These are phyloP conservation scores for Sorghum bicolor DNA, from an alignment of 176 grass and related monocot species.

Conservation along the genomic window DNA sequence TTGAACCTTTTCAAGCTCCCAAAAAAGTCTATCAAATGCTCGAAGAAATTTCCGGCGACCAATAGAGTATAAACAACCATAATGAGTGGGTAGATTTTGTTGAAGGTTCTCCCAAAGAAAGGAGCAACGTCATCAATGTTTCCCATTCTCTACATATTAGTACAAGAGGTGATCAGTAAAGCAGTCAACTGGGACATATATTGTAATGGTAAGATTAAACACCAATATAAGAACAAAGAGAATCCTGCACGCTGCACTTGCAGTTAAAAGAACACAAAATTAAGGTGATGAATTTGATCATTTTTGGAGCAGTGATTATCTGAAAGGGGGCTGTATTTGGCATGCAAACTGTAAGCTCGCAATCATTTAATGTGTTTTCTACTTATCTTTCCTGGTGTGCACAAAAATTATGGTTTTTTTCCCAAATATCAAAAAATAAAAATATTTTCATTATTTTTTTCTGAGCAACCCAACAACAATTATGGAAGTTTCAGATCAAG, in stretches of 20 bases:
- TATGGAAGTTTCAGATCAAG: background rate
- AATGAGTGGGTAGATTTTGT: conserved; percentile 96
- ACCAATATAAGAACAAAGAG: background rate
- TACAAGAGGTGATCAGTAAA: conserved; percentile 14
- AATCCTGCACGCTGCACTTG: background rate
- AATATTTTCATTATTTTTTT: background rate
- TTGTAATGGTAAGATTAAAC: background rate
- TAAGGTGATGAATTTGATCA: background rate
- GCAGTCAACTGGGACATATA: conserved; percentile 4
- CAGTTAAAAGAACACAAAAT: background rate
- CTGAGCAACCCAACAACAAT: background rate
- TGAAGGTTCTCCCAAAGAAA: conserved; percentile 92
- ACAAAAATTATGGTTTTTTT: background rate
- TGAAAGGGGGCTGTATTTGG: background rate
- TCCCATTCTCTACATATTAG: conserved; percentile 75
- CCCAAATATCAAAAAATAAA: background rate
- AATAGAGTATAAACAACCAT: conserved; percentile 95
- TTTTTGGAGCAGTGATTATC: background rate
- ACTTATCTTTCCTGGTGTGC: background rate
- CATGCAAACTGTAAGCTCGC: background rate
- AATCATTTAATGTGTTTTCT: background rate
- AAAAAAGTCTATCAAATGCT: conserved; percentile 62
- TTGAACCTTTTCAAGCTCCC: conserved; percentile 86
- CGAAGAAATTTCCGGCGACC: conserved; percentile 86
- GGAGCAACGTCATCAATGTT: conserved; percentile 91